These are phyloP conservation scores for Pachysandra terminalis DNA, from an alignment of 164 flowering plant genomes.

Conservation along the genomic window DNA sequence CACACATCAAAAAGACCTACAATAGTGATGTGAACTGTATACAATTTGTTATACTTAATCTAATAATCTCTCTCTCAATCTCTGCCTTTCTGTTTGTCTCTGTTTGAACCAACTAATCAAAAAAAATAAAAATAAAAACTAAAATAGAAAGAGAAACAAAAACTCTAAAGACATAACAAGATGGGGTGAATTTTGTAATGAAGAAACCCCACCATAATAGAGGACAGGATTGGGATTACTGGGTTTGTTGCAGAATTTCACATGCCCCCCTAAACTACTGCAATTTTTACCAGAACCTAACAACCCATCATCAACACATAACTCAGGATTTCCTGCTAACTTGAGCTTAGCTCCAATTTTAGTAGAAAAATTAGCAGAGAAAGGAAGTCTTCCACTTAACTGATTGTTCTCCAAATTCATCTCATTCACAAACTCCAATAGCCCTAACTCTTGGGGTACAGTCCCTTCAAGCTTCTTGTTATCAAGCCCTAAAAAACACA, in stretches of 20 bases:
- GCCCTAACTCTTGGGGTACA: slow-evolving; percentile 61
- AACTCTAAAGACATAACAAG: slow-evolving; percentile 7
- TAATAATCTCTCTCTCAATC: too few relatives aligned
- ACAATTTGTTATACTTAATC: too few relatives aligned
- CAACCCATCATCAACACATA: slow-evolving; percentile 47
- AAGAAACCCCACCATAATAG: slow-evolving; percentile 10
- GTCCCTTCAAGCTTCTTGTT: slow-evolving; percentile 65
- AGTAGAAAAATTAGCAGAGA: slow-evolving; percentile 34
- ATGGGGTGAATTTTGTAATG: not conserved
- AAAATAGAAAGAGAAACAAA: not conserved
- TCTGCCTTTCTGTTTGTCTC: too few relatives aligned
- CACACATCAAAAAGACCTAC: too few relatives aligned
- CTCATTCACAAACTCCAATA: slow-evolving; percentile 45
- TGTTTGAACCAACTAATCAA: too few relatives aligned
- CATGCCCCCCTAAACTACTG: slow-evolving; percentile 21
- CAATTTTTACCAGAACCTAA: slow-evolving; percentile 13
- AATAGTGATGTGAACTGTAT: too few relatives aligned
- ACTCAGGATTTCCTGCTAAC: slow-evolving; percentile 49
- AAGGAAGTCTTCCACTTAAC: slow-evolving; percentile 63
- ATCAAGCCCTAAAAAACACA: slow-evolving; percentile 56
- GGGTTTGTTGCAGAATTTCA: slow-evolving; percentile 40
- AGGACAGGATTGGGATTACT: slow-evolving; percentile 24
- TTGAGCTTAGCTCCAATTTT: slow-evolving; percentile 49
- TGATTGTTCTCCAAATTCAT: slow-evolving; percentile 71
- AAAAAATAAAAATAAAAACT: too few relatives aligned